Evolutionary conservation across 1,139 yeast genomes (phyloP), one percentile per base, ranked within the genome.

Genomic region (Taiozyma sp.): DNA sequence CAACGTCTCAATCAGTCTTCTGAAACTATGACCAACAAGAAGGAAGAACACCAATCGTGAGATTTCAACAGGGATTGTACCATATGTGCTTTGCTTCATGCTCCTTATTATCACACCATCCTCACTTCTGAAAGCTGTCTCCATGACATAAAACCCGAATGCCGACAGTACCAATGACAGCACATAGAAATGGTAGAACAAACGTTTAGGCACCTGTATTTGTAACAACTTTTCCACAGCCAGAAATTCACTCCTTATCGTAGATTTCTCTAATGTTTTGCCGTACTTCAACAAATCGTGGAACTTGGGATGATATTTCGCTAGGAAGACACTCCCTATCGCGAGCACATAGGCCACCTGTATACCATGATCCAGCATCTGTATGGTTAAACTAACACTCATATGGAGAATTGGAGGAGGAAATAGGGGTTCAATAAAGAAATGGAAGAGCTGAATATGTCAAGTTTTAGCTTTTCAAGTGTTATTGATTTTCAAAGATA

Each of bases 1-100:
- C 1, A 72, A 51, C 49, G 90, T 81, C 65, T 92, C 98, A 42
- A 70, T 65, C 9, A 78, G 61, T 51, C 98, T 73, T 59, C 96
- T 73, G 1, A 70, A n/a, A 0, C 87, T 81, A 61, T 91, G 98
- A 4, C 80, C 50, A 29, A 76, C 50, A 34, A 79, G 61, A 16
- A 79, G 55, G 47, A 68, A 50, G 16, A 62, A 58, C 2, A 74
- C 57, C 48, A 65, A 41, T 38, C 61, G 51, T 16, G 62, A 52
- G 23, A 51, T 48, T 50, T 57, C 54, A 12, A 63, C 55, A 14
- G 61, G 58, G 6, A 56, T 53, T 12, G 38, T 14, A 3, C 62
- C 59, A 39, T 58, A 55, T 22, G 51, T 9, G 45, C 47, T 51
- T 3, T n/a, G 4, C 29, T 42, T 47, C 36, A 56, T 43, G 4